These are phyloP conservation scores for Blastocrithidia nonstop DNA, from an alignment of 208 protist genomes.

Conservation along the genomic window DNA sequence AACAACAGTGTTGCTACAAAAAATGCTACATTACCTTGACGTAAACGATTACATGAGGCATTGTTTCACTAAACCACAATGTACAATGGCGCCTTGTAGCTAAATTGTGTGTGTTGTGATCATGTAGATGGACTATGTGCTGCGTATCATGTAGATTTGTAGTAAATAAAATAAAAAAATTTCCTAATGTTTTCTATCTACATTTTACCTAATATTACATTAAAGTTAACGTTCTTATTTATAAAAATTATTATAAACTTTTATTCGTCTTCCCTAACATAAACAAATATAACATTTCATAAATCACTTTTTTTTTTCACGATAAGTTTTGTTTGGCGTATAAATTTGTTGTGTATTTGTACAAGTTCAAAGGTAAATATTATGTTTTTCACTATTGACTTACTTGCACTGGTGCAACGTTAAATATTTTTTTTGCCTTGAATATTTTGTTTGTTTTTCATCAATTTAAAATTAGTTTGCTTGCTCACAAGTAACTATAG, in stretches of 20 bases:
- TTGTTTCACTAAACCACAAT: slow-evolving; percentile 72
- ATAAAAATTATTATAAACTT: slow-evolving; percentile 6
- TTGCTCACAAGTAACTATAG: slow-evolving; percentile 1
- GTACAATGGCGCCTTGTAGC: slow-evolving; percentile 53
- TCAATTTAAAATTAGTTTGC: background rate
- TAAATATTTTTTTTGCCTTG: background rate
- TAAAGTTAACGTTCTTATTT: slow-evolving; percentile 1
- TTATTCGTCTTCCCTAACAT: background rate
- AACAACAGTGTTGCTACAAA: slow-evolving; percentile 1
- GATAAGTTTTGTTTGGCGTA: no score
- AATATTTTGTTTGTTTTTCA: slow-evolving; percentile 1
- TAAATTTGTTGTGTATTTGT: slow-evolving; percentile 2
- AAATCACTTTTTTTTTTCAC: no score
- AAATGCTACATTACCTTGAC: background rate
- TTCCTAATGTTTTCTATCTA: background rate
- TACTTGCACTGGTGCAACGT: background rate
- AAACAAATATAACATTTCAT: no score
- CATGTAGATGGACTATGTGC: slow-evolving; percentile 82
- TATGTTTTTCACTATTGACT: background rate
- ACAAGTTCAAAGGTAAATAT: background rate
- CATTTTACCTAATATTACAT: background rate
- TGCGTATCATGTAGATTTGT: no score
- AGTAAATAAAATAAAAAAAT: no score
- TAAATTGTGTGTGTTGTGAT: slow-evolving; percentile 85
- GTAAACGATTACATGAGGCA: slow-evolving; percentile 14